phyloP scores from a whole-genome alignment of 2,329 filamentous ascomycete species.

The Cytospora piceicola region DNA sequence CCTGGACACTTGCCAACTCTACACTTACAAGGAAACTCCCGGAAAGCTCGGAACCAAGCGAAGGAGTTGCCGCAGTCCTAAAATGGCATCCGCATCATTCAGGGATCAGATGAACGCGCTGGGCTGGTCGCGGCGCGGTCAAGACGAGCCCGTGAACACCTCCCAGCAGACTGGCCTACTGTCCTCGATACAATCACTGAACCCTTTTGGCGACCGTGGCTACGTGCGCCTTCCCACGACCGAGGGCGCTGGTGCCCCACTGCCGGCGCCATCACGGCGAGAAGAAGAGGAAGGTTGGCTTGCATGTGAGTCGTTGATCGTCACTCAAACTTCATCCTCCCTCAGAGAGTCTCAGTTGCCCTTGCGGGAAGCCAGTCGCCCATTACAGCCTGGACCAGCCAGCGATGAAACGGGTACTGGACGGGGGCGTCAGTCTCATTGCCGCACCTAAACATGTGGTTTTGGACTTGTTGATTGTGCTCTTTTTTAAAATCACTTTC shows the following conservation, averaged over 20 bases:
- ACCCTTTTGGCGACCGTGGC: conserved; percentile 84
- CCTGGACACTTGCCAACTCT: conserved; percentile 1
- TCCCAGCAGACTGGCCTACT: conserved; percentile 73
- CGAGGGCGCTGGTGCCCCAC: conserved; percentile 79
- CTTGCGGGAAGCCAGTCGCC: conserved; percentile 45
- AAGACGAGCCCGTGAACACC: conserved; percentile 76
- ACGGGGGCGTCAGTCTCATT: conserved; percentile 48
- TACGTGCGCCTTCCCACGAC: conserved; percentile 90
- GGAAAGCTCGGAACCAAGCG: conserved; percentile 18
- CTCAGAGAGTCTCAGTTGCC: conserved; percentile 39
- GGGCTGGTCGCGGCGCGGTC: conserved; percentile 87
- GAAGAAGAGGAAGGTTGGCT: conserved; percentile 97
- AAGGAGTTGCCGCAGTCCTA: conserved; percentile 1
- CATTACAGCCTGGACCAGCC: conserved; percentile 28
- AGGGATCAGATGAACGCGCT: conserved; percentile 93
- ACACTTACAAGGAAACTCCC: conserved; percentile 3
- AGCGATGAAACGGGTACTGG: conserved; percentile 45
- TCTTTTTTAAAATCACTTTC: conserved; percentile 13
- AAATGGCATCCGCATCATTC: conserved; percentile 87
- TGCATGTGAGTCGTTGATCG: conserved; percentile 71
- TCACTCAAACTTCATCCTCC: conserved; percentile 33
- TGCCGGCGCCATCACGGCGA: conserved; percentile 80
- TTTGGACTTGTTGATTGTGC: conserved; percentile 32
- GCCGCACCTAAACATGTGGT: conserved; percentile 41
- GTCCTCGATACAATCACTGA: conserved; percentile 79